Percentiles rank a stretch among this genome's conserved stretches.
These are phyloP conservation scores for Arachnomyces sp. DNA, from an alignment of 2,329 filamentous ascomycete species.

Conservation along the genomic window DNA sequence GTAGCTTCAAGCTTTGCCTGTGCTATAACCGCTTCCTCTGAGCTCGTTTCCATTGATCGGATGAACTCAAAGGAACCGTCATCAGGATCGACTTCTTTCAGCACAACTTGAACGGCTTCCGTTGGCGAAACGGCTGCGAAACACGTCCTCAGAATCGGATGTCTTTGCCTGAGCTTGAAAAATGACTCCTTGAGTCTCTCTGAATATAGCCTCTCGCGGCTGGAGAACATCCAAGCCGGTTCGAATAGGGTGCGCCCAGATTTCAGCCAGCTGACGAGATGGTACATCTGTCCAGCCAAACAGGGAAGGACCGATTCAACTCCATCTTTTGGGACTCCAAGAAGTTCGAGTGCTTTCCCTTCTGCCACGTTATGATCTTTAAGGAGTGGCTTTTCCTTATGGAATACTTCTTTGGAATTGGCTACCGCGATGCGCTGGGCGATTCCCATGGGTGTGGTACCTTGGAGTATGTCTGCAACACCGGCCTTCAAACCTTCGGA, in stretches of 20 bases:
- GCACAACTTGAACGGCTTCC: conserved; percentile 23
- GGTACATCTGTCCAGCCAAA: conserved; percentile 26
- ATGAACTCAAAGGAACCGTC: conserved; percentile 18
- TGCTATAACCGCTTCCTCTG: conserved; percentile 13
- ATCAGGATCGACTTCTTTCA: conserved; percentile 16
- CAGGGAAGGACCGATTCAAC: conserved; percentile 24
- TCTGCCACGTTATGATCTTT: conserved; percentile 10
- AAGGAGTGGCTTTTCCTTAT: conserved; percentile 9
- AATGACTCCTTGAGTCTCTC: conserved; percentile 22
- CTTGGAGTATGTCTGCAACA: conserved; percentile 27
- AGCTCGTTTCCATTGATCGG: conserved; percentile 6
- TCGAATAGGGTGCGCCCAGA: conserved; percentile 24
- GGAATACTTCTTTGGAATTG: conserved; percentile 3
- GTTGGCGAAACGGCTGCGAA: conserved; percentile 21
- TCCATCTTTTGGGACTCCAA: conserved; percentile 11
- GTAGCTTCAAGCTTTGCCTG: conserved; percentile 17
- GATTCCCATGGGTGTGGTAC: conserved; percentile 23
- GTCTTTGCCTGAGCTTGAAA: conserved; percentile 21
- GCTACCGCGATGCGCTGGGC: conserved; percentile 14
- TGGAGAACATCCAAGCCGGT: conserved; percentile 23
- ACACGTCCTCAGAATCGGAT: conserved; percentile 27
- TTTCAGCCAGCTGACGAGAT: conserved; percentile 26
- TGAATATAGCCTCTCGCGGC: conserved; percentile 17
- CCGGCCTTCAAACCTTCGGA: conserved; percentile 18
- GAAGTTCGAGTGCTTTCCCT: conserved; percentile 9